phyloP scores from a whole-genome alignment of 352 stramenopile species.

The Thraustochytrium striatum region DNA sequence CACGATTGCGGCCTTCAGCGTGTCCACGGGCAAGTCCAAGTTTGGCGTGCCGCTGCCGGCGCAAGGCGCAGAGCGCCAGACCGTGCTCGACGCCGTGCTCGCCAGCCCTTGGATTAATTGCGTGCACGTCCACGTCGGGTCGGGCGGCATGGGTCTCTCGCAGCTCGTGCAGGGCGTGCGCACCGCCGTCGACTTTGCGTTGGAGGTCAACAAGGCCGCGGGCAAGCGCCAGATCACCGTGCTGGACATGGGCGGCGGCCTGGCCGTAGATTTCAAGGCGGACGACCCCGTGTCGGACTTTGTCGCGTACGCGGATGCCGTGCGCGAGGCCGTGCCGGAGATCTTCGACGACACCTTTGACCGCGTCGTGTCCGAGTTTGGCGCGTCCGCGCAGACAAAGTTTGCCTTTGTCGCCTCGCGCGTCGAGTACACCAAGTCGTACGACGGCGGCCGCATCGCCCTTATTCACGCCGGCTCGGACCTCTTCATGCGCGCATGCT shows the following conservation, averaged over 20 bases:
- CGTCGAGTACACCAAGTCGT: constrained; percentile 80
- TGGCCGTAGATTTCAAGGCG: constrained; percentile 77
- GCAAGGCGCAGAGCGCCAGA: constrained; percentile 57
- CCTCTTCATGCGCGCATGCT: constrained; percentile 78
- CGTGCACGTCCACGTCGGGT: constrained; percentile 80
- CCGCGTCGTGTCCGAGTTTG: constrained; percentile 85
- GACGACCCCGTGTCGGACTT: constrained; percentile 66
- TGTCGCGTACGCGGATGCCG: constrained; percentile 66
- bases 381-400: constrained; percentile 76
- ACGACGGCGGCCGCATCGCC: constrained; percentile 68
- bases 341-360: constrained; percentile 68
- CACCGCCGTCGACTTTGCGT: constrained; percentile 68
- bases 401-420: constrained; percentile 72
- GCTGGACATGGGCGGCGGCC: constrained; percentile 82
- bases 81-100: constrained; percentile 52
- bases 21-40: constrained; percentile 79
- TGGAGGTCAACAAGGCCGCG: constrained; percentile 66
- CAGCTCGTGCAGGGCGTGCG: constrained; percentile 71
- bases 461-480: constrained; percentile 81
- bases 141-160: constrained; percentile 63
- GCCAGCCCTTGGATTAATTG: constrained; percentile 74
- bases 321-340: constrained; percentile 68
- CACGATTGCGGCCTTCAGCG: constrained; percentile 74
- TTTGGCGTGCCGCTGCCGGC: constrained; percentile 74
- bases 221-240: constrained; percentile 65